phyloP scores from a whole-genome alignment of 441 rosid genomes.

The Euphorbia neoarborescens region DNA sequence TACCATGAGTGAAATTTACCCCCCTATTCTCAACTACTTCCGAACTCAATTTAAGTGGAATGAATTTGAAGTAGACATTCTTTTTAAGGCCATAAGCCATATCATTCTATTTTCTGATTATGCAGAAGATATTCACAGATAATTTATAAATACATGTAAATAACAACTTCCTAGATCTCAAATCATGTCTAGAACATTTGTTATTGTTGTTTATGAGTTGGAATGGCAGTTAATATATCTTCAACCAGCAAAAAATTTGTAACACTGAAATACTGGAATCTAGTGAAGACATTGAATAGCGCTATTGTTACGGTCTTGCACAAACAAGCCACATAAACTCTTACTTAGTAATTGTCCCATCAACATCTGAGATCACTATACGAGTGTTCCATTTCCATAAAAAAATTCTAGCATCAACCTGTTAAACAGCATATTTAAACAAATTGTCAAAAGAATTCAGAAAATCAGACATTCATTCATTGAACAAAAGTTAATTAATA shows the following conservation, averaged over 20 bases:
- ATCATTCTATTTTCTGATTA: neutral
- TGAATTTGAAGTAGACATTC: conserved; percentile 6
- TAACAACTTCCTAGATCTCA: neutral
- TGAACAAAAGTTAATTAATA: neutral
- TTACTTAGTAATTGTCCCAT: conserved; percentile 96
- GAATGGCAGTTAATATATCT: neutral
- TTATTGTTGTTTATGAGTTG: neutral
- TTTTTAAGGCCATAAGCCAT: neutral
- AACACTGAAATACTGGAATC: neutral
- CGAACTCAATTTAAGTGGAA: neutral
- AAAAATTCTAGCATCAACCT: conserved; percentile 92
- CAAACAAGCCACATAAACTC: conserved; percentile 4
- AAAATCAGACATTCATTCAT: neutral
- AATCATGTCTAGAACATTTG: neutral
- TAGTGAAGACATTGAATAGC: too few relatives aligned
- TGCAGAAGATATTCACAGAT: neutral
- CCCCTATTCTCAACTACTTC: neutral
- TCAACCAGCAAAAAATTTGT: neutral
- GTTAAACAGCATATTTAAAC: conserved; percentile 17
- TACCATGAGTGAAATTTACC: too few relatives aligned
- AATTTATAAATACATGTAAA: neutral
- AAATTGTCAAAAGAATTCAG: neutral
- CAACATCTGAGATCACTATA: conserved; percentile 92
- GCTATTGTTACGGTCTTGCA: neutral
- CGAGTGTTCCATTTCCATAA: conserved; percentile 95